Evolutionary conservation across 306 rosid species (phyloP), one percentile per base, ranked within the genome.

Genomic region (Castanea crenata): DNA sequence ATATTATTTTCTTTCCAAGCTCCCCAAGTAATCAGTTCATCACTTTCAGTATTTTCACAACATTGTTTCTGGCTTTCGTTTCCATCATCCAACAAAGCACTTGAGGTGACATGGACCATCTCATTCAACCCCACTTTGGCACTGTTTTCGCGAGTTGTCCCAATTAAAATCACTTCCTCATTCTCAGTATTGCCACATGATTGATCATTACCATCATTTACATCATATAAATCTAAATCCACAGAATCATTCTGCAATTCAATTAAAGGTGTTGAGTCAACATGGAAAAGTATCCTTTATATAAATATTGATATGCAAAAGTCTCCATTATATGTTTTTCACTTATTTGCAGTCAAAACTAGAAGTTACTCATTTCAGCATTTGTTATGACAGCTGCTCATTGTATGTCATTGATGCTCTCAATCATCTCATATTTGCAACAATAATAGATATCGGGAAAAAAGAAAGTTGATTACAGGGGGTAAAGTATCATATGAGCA

Each of bases 41-140:
- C 27, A 15, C 44, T 41, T 69, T 18, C 73, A 38, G 84, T 58
- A 3, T 83, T 20, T 61, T 76, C 41, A 73, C 12, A 14, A 62
- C 38, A 64, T 79, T 63, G 80, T 25, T 75, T 83, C 44, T 74
- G 82, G 75, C 59, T 25, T 11, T 56, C 82, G 55, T 5, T 70
- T 71, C 54, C 81, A 80, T 55, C 81, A 29, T 75, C 57, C 25
- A 61, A 32, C 52, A 78, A 69, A 67, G 65, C 81, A 87, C 83
- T 75, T 76, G 85, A 78, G 34, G 71, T 76, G 75, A 18, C 83
- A 69, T 18, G 73, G 46, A 34, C 49, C 79, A 57, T 75, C 64
- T 70, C 61, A 15, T 19, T 29, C 46, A 79, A n/a, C 51, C 74
- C 61, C 76, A 80, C 83, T 54, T 61, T 63, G 5, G n/a, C 54